Evolutionary conservation across 345 rosid genomes (phyloP), one percentile per base, ranked within the genome.

Genomic region (Bruguiera parviflora): DNA sequence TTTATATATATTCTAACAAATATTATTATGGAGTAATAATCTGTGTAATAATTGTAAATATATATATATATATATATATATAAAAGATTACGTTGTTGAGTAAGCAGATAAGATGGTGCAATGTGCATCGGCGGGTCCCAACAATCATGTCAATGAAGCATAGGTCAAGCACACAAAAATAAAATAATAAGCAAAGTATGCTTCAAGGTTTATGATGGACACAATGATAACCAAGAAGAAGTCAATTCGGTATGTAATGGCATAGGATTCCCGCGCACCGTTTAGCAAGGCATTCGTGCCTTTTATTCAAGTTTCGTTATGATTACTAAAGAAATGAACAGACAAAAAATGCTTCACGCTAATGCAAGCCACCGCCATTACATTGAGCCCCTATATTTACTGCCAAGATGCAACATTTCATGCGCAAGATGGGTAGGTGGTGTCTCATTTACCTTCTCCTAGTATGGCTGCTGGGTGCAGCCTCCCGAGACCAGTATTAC

Each of bases 231-330:
- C 75, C 73, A 27, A 16, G 58, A 76, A 75, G 88, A 86, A 84
- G 84, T 86, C 90, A 80, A 84, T 62, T 28, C 78, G 67, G 63
- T 66, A 58, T 58, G 43, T 53, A 58, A 77, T 66, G 71, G 80
- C 88, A 80, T 81, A 64, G 83, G 88, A 86, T 86, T 66, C 88
- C 80, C 73, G 52, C 59, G 46, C 72, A 78, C 70, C 68, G 25
- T 81, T 81, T 76, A 67, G 66, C 80, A 61, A 68, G 71, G 71
- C 81, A 76, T 33, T 72, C 66, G 75, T 58, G 43, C 21, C 75
- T 39, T 61, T 29, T 71, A 64, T 79, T 77, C 81, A 81, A 81
- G 71, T 65, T 75, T 69, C 33, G 77, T 49, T 59, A 84, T 84
- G 80, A 81, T 84, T 79, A 70, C 78, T 47, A 16, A 39, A 60